Conservation (phyloP, 805 yeast species). For the Teunomyces pallodes region DNA sequence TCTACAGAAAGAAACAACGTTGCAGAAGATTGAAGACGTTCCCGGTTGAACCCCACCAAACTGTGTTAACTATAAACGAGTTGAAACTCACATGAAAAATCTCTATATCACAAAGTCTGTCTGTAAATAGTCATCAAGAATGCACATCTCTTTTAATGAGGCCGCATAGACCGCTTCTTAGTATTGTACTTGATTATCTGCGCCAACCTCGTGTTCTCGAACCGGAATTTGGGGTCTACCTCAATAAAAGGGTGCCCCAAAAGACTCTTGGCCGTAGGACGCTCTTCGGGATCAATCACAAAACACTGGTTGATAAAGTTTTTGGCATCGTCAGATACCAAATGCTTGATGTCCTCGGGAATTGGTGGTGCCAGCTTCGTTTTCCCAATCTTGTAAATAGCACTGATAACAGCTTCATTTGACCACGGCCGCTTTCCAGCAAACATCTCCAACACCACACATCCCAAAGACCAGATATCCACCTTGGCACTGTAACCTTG, state of each 20-base stretch:
- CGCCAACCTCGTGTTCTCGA: constrained; percentile 54
- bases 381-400: constrained; percentile 84
- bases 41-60: constrained; percentile 73
- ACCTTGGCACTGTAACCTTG: constrained; percentile 97
- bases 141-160: not conserved
- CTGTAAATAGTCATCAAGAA: not conserved
- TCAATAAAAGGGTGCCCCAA: constrained; percentile 52
- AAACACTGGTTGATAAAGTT: constrained; percentile 77
- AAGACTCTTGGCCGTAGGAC: constrained; percentile 83
- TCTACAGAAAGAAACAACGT: constrained; percentile 60
- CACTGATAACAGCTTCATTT: constrained; percentile 90
- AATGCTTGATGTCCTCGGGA: constrained; percentile 76
- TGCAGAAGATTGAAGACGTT: constrained; percentile 74
- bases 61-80: constrained; percentile 75
- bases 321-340: constrained; percentile 62
- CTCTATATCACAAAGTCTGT: not conserved
- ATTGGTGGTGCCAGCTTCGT: constrained; percentile 92
- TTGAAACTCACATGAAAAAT: constrained; percentile 43
- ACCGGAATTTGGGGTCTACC: constrained; percentile 43
- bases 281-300: constrained; percentile 64
- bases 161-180: constrained; percentile 2
- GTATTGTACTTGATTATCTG: constrained; percentile 43
- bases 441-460: constrained; percentile 96
- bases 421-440: constrained; percentile 99
- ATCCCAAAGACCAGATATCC: constrained; percentile 97